These are phyloP conservation scores for Aspergillus avenaceus DNA, from an alignment of 495 filamentous ascomycete species.

Conservation along the genomic window DNA sequence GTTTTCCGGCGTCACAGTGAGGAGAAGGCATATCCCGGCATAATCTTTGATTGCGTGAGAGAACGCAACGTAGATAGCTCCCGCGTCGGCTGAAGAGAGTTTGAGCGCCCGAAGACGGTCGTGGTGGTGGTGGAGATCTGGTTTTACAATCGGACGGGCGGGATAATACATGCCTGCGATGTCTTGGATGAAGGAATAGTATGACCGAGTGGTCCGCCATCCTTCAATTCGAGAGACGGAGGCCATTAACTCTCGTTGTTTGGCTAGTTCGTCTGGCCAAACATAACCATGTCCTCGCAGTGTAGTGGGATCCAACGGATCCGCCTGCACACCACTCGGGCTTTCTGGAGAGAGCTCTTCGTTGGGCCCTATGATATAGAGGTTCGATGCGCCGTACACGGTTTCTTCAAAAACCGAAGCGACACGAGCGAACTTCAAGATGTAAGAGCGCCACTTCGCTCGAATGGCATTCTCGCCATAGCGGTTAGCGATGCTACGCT, in stretches of 20 bases:
- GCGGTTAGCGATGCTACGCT: conserved; percentile 75
- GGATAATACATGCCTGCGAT: conserved; percentile 47
- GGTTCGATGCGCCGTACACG: conserved; percentile 84
- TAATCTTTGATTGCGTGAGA: conserved; percentile 72
- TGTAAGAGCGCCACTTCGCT: conserved; percentile 85
- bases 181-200: conserved; percentile 91
- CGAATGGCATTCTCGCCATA: conserved; percentile 88
- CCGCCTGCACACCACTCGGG: conserved; percentile 39
- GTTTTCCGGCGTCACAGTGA: conserved; percentile 79
- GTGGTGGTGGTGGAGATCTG: conserved; percentile 89
- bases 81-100: conserved; percentile 63
- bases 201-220: conserved; percentile 91
- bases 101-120: conserved; percentile 79
- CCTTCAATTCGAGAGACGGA: conserved; percentile 91
- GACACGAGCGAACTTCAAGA: conserved; percentile 84
- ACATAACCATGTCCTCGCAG: conserved; percentile 88
- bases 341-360: conserved; percentile 46
- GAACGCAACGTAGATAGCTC: conserved; percentile 78
- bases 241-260: conserved; percentile 78
- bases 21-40: conserved; percentile 83
- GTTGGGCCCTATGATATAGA: conserved; percentile 75
- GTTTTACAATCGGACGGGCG: conserved; percentile 71
- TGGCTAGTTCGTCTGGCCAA: conserved; percentile 79
- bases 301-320: conserved; percentile 52
- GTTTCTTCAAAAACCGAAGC: conserved; percentile 92